A percentile compares a stretch with the other conserved stretches of the same genome.
These are phyloP conservation scores for Termitomyces sp. DNA, from an alignment of 768 basidiomycete species.

Conservation along the genomic window DNA sequence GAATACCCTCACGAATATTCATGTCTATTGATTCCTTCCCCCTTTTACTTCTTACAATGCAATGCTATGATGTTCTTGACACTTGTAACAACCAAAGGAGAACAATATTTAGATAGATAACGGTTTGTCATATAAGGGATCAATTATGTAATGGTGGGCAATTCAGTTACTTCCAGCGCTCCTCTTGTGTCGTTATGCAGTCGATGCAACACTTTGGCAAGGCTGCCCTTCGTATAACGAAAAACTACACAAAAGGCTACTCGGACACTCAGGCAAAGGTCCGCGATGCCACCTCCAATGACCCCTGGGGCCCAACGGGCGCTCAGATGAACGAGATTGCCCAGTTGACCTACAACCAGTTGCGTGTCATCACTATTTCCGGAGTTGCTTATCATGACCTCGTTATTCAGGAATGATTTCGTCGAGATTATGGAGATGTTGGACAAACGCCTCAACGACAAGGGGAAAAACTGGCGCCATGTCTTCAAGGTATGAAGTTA, in stretches of 20 bases:
- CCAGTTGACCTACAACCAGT: conserved; percentile 97
- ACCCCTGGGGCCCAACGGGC: conserved; percentile 96
- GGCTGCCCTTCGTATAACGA: conserved; percentile 80
- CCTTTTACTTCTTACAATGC: neutral
- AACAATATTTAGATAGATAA: neutral
- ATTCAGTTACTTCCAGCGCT: neutral
- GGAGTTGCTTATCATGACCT: neutral
- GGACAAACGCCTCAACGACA: conserved; percentile 96
- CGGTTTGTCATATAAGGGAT: neutral
- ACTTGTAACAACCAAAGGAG: neutral
- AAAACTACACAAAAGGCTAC: conserved; percentile 95
- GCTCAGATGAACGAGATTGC: conserved; percentile 99
- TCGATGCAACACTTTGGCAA: conserved; percentile 78
- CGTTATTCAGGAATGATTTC: conserved; percentile 70
- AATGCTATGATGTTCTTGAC: neutral
- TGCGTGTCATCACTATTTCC: neutral
- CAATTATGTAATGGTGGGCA: neutral
- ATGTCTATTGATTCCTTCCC: conserved; percentile 2
- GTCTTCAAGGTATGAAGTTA: conserved; percentile 79
- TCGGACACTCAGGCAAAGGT: conserved; percentile 95
- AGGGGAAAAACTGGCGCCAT: conserved; percentile 99
- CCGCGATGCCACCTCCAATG: conserved; percentile 94
- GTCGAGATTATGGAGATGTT: conserved; percentile 99
- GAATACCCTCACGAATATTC: conserved; percentile 15
- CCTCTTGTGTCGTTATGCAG: neutral